Percentiles rank a stretch among this genome's conserved stretches.
Evolutionary conservation across 192 early-diverging fungal genomes (phyloP).

Genomic region (Podila clonocystis): DNA sequence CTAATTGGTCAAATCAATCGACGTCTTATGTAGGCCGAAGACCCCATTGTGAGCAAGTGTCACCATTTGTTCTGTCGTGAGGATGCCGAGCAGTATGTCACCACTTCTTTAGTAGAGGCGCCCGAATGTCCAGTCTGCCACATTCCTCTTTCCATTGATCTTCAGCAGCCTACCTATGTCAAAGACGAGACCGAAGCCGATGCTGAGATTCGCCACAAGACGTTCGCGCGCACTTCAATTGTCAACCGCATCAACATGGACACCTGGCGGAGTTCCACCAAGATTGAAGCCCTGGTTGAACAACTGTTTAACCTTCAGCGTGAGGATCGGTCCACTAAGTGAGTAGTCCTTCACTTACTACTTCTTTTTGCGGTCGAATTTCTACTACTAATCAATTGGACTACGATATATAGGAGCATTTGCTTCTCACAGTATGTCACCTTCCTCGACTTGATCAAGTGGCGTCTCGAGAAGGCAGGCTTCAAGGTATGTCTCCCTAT

Average conservation of each 20-base stretch:
- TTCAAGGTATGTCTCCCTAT: conserved; percentile 62
- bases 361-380: too few relatives aligned
- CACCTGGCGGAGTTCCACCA: conserved; percentile 90
- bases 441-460: conserved; percentile 90
- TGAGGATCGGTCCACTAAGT: conserved; percentile 82
- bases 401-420: conserved; percentile 27
- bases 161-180: conserved; percentile 62
- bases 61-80: conserved; percentile 93
- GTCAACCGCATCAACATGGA: conserved; percentile 92
- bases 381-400: too few relatives aligned
- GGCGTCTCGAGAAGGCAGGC: conserved; percentile 88
- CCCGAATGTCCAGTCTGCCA: conserved; percentile 87
- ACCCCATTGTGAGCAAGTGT: conserved; percentile 84
- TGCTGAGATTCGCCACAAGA: conserved; percentile 36
- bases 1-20: neutral
- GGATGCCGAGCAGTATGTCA: conserved; percentile 68
- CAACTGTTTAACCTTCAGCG: conserved; percentile 79
- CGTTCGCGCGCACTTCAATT: conserved; percentile 74
- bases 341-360: neutral
- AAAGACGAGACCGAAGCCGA: conserved; percentile 53
- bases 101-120: conserved; percentile 34
- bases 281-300: conserved; percentile 95
- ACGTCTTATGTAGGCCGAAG: conserved; percentile 63
- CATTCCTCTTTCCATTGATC: conserved; percentile 77
- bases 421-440: conserved; percentile 81